Evolutionary conservation across 2,329 filamentous ascomycete genomes (phyloP).

Genomic region (Hypoxylon sp.): DNA sequence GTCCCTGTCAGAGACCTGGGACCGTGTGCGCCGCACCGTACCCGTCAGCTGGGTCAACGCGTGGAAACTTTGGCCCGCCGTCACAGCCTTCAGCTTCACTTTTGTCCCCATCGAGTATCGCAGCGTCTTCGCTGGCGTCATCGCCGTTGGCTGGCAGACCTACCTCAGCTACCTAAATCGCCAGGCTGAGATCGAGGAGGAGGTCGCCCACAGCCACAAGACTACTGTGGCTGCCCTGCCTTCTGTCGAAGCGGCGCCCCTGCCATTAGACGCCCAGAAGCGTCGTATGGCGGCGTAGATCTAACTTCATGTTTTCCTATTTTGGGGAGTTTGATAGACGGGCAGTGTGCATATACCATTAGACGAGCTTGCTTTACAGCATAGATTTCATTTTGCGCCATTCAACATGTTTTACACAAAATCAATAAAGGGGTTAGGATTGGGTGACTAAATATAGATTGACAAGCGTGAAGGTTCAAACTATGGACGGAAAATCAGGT

Average conservation of each 20-base stretch:
- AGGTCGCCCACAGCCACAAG: slow-evolving; percentile 8
- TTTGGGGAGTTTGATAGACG: neutral
- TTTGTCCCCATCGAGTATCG: slow-evolving; percentile 85
- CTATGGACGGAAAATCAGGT: too few species aligned
- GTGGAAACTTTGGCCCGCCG: slow-evolving; percentile 88
- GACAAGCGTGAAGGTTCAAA: too few species aligned
- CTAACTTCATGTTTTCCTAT: slow-evolving; percentile 4
- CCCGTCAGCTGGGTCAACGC: slow-evolving; percentile 83
- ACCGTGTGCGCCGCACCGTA: slow-evolving; percentile 81
- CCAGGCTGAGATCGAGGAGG: slow-evolving; percentile 74
- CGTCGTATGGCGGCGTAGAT: slow-evolving; percentile 27
- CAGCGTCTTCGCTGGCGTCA: slow-evolving; percentile 81
- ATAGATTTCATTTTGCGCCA: slow-evolving; percentile 9
- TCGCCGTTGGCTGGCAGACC: slow-evolving; percentile 93
- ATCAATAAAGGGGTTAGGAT: neutral
- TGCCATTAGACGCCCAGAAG: slow-evolving; percentile 17
- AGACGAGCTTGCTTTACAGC: slow-evolving; percentile 7
- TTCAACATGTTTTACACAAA: neutral
- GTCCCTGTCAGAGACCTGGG: slow-evolving; percentile 72
- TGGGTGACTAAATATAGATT: too few species aligned
- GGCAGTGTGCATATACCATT: neutral
- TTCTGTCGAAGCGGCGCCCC: slow-evolving; percentile 6
- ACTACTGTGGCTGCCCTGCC: slow-evolving; percentile 7
- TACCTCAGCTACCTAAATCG: slow-evolving; percentile 88
- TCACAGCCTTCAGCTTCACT: slow-evolving; percentile 90